These are phyloP conservation scores for Sistotremastrum niveocremeum DNA, from an alignment of 768 basidiomycete species.

Conservation along the genomic window DNA sequence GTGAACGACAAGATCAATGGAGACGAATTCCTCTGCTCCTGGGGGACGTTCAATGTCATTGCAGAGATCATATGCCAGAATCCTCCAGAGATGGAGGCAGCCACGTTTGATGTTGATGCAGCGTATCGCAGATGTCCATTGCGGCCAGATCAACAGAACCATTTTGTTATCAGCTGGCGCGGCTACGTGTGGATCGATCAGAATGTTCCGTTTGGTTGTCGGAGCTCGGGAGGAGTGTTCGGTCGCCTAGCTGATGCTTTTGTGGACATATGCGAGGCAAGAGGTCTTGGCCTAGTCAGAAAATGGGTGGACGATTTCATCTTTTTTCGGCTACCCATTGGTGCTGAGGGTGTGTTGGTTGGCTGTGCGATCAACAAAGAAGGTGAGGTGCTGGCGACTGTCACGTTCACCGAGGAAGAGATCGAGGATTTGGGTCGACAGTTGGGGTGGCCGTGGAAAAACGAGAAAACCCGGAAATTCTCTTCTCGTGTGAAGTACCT, in stretches of 20 bases:
- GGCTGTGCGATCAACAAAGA: too few relatives aligned
- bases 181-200: constrained; percentile 17
- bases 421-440: constrained; percentile 1
- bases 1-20: constrained; percentile 16
- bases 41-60: constrained; percentile 20
- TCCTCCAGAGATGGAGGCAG: constrained; percentile 20
- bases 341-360: too few relatives aligned
- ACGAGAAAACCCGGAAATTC: too few relatives aligned
- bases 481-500: too few relatives aligned
- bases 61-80: constrained; percentile 15
- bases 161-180: constrained; percentile 13
- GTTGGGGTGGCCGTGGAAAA: too few relatives aligned
- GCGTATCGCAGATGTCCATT: constrained; percentile 24
- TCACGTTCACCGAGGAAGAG: background rate
- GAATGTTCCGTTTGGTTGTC: constrained; percentile 16
- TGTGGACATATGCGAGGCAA: constrained; percentile 13
- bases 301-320: constrained; percentile 21
- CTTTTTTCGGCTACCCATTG: too few relatives aligned
- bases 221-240: constrained; percentile 18
- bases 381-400: background rate
- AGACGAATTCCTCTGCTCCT: constrained; percentile 16
- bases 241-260: constrained; percentile 21
- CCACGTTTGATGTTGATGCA: constrained; percentile 25
- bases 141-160: constrained; percentile 13
- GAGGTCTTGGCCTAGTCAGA: constrained; percentile 6